Conservation (phyloP, 2,329 filamentous ascomycete species). For the Colletotrichum sp. region DNA sequence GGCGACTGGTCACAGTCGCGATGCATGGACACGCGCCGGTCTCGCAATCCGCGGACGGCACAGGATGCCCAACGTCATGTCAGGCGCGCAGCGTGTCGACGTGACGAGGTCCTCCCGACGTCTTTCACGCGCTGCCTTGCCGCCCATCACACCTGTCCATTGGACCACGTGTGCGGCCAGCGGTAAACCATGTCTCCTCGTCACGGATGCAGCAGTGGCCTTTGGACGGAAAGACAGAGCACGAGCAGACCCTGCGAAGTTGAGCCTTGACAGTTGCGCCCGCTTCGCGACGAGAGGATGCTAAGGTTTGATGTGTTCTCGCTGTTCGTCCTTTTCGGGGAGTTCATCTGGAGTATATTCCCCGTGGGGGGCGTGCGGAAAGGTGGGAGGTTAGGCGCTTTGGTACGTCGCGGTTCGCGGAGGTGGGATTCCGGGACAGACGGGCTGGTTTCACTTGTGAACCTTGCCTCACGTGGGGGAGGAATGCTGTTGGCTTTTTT, state of each 20-base stretch:
- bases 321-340: background rate
- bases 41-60: background rate
- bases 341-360: background rate
- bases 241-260: background rate
- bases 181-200: background rate
- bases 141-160: conserved; percentile 2
- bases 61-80: conserved; percentile 3
- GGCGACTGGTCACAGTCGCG: background rate
- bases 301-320: background rate
- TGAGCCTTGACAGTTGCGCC: background rate
- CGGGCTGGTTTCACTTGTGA: conserved; percentile 12
- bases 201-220: background rate
- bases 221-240: background rate
- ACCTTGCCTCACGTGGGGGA: background rate
- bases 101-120: background rate
- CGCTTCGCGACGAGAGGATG: background rate
- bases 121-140: background rate
- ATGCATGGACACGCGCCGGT: background rate
- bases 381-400: background rate
- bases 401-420: conserved; percentile 2
- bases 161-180: conserved; percentile 2
- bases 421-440: conserved; percentile 4
- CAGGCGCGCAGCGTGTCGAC: conserved; percentile 3
- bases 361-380: background rate
- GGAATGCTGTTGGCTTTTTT: background rate